A percentile compares a stretch with the other conserved stretches of the same genome.
Evolutionary conservation across 495 filamentous ascomycete genomes (phyloP).

Genomic region (Lentithecium fluviatile): DNA sequence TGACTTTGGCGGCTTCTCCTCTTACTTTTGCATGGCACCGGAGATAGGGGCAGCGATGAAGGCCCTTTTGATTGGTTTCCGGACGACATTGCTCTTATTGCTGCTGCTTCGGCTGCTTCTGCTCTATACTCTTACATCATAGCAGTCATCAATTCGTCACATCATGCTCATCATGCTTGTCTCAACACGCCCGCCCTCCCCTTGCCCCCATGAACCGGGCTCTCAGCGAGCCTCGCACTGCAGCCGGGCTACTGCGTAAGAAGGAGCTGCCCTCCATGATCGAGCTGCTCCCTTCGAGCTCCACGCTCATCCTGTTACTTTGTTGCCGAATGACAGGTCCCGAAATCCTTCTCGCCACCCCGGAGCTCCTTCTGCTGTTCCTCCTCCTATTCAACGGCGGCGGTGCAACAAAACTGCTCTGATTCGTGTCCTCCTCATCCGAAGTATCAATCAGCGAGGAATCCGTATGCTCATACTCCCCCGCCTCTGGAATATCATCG

Average conservation of each 20-base stretch:
- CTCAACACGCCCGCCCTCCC: neutral
- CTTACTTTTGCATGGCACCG: too few relatives aligned
- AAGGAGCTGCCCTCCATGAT: slow-evolving; percentile 36
- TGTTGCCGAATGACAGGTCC: slow-evolving; percentile 13
- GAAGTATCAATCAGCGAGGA: slow-evolving; percentile 66
- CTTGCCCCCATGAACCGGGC: slow-evolving; percentile 9
- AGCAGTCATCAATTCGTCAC: neutral
- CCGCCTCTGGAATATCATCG: slow-evolving; percentile 66
- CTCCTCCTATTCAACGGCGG: neutral
- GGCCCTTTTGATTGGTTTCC: too few relatives aligned
- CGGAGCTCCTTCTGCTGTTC: neutral
- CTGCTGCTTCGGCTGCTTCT: too few relatives aligned
- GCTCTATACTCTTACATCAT: too few relatives aligned
- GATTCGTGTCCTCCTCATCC: slow-evolving; percentile 47
- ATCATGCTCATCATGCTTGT: neutral
- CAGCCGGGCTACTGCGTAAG: slow-evolving; percentile 31
- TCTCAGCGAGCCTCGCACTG: slow-evolving; percentile 25
- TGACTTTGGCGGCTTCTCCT: too few relatives aligned
- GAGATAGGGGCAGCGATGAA: too few relatives aligned
- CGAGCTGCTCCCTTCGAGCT: slow-evolving; percentile 30
- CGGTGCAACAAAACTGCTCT: neutral
- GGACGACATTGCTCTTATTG: too few relatives aligned
- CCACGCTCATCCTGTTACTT: slow-evolving; percentile 20
- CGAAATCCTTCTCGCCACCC: neutral
- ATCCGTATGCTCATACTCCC: slow-evolving; percentile 78